Base-by-base conservation (phyloP, 2,329 filamentous ascomycete species). In the Cladosporium velox region DNA sequence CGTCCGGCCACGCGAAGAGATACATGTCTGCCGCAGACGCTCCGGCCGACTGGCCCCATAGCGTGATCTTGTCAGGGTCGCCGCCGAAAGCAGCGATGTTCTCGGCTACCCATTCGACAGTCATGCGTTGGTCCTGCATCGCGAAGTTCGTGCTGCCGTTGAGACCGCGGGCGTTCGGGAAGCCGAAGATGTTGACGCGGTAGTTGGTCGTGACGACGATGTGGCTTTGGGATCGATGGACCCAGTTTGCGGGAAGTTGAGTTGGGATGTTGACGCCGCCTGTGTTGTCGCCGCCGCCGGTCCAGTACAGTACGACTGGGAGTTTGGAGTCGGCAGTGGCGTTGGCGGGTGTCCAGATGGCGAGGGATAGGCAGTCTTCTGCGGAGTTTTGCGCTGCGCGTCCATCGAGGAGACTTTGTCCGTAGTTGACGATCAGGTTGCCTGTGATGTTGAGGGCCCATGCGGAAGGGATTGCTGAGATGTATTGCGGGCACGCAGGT, bases 111-210 rank as follows among this genome's bases (percentile, higher is more conserved):
- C 85, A 87, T 72, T 86, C 81, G 0, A 86, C 71, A 0, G 82
- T 83, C 18, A 80, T 69, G 2, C 85, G 79, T 69, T 87, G 85
- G 70, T 88, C 85, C 4, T 81, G 77, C 10, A 87, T 73, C 1
- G 83, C 85, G 2, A 84, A 71, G 66, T 87, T 87, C 52, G 78
- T 74, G 0, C 65, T 70, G 59, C 68, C 63, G 14, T 74, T 65
- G 10, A 77, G 49, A 21, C 73, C 76, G 4, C 74, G 72, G 14
- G 77, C 77, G 10, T 75, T 74, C 0, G 78, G 75, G 65, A 79
- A 81, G 6, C 79, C 79, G 65, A 82, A 80, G 62, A 82, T 78
- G 63, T 78, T 79, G 32, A 79, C 18, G 4, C 79, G 76, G 67
- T 80, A 79, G 70, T 82, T 82, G 66, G 80, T 74, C 0, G 78